Evolutionary conservation across 768 basidiomycete genomes (phyloP).

Genomic region (Phaffia australis): DNA sequence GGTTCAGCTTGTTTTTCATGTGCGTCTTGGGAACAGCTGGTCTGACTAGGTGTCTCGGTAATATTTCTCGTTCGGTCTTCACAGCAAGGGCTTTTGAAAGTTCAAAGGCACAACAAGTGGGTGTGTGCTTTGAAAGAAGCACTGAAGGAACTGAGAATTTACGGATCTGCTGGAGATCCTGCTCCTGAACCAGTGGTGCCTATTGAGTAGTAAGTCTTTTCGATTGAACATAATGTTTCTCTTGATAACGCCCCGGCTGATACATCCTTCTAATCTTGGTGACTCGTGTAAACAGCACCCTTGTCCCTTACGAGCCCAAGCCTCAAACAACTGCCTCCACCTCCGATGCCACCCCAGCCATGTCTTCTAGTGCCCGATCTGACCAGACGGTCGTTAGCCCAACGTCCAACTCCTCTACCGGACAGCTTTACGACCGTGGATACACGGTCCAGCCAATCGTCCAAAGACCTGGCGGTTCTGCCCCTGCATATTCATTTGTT

Average conservation of each 20-base stretch:
- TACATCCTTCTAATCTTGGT: neutral
- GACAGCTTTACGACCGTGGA: slow-evolving; percentile 12
- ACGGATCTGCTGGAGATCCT: slow-evolving; percentile 41
- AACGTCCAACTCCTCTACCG: neutral
- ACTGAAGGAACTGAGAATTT: slow-evolving; percentile 57
- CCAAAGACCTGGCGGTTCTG: neutral
- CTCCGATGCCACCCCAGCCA: neutral
- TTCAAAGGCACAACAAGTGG: slow-evolving; percentile 81
- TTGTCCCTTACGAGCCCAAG: slow-evolving; percentile 14
- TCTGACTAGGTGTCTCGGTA: neutral
- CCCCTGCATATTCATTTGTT: slow-evolving; percentile 23
- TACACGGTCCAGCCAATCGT: neutral
- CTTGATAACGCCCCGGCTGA: neutral
- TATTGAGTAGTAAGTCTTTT: slow-evolving; percentile 10
- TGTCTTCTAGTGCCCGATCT: neutral
- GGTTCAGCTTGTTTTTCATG: too few species aligned
- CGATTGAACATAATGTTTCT: too few species aligned
- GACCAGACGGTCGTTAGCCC: slow-evolving; percentile 10
- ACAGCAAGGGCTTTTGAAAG: slow-evolving; percentile 44
- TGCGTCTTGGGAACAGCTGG: too few species aligned
- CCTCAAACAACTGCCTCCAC: neutral
- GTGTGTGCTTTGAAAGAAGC: slow-evolving; percentile 70
- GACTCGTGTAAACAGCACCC: neutral
- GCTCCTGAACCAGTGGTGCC: slow-evolving; percentile 33
- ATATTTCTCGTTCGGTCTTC: slow-evolving; percentile 32